Conservation (phyloP, 768 basidiomycete species). For the Mycena galericulata region DNA sequence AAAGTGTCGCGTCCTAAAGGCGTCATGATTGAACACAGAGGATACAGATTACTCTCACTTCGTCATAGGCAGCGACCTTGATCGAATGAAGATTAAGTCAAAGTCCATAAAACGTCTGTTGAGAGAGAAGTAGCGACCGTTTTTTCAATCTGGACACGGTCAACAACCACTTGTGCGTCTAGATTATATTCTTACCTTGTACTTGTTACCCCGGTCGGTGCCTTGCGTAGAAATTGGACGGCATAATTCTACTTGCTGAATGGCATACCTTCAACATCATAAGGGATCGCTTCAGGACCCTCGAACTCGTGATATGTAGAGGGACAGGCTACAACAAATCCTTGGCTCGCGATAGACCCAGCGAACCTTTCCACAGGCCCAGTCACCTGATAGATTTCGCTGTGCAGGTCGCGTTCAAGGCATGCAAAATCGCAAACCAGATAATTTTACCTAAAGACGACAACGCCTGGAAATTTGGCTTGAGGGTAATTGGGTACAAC, state of each 20-base stretch:
- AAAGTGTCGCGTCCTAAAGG: slow-evolving; percentile 78
- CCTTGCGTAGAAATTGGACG: slow-evolving; percentile 52
- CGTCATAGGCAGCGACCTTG: slow-evolving; percentile 65
- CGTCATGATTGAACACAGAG: not conserved
- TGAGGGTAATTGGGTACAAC: slow-evolving; percentile 85
- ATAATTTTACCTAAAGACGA: slow-evolving; percentile 79
- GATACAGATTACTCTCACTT: slow-evolving; percentile 58
- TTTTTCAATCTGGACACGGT: slow-evolving; percentile 81
- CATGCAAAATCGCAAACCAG: not conserved
- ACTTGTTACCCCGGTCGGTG: slow-evolving; percentile 92
- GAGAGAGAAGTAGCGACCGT: slow-evolving; percentile 83
- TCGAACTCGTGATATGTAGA: slow-evolving; percentile 94
- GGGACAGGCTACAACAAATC: slow-evolving; percentile 89
- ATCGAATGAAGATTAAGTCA: too few species aligned
- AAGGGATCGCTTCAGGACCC: slow-evolving; percentile 88
- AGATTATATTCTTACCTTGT: slow-evolving; percentile 67
- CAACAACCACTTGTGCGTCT: not conserved
- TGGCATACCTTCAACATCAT: slow-evolving; percentile 82
- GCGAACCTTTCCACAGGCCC: slow-evolving; percentile 96
- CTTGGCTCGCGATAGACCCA: slow-evolving; percentile 88
- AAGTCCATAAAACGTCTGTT: too few species aligned
- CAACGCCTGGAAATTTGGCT: slow-evolving; percentile 91
- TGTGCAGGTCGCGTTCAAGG: slow-evolving; percentile 41
- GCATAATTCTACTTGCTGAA: not conserved
- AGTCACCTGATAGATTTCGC: slow-evolving; percentile 97